Conservation (phyloP, 805 yeast genomes). For the Metschnikowia rubicola region DNA sequence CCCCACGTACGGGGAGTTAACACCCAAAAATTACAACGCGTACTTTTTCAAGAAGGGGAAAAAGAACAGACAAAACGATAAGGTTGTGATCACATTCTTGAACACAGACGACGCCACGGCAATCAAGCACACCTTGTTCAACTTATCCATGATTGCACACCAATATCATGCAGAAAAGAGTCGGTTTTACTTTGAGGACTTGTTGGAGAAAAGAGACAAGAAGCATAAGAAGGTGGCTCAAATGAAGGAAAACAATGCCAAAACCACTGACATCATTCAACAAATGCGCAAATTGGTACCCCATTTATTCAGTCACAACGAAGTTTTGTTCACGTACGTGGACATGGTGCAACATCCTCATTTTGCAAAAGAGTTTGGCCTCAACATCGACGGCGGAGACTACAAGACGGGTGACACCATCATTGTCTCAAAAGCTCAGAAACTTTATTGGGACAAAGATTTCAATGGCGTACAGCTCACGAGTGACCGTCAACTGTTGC, state of each 20-base stretch:
- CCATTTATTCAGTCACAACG: conserved; percentile 41
- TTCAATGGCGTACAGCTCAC: conserved; percentile 35
- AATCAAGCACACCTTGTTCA: conserved; percentile 33
- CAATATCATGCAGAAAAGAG: conserved; percentile 46
- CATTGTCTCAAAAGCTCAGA: conserved; percentile 45
- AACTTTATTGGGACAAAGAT: conserved; percentile 30
- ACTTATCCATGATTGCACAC: conserved; percentile 45
- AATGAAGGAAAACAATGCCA: conserved; percentile 43
- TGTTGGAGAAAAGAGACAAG: conserved; percentile 23
- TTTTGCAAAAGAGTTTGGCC: conserved; percentile 27
- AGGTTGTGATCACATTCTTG: conserved; percentile 48
- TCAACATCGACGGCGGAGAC: conserved; percentile 35
- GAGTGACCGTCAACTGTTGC: conserved; percentile 29
- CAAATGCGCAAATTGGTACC: conserved; percentile 51
- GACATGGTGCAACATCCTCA: conserved; percentile 42
- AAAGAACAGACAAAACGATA: conserved; percentile 27
- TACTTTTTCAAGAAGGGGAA: conserved; percentile 31
- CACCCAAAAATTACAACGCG: conserved; percentile 30
- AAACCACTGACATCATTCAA: conserved; percentile 40
- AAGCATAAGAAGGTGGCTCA: conserved; percentile 44
- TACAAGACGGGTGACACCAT: conserved; percentile 55
- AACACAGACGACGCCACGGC: conserved; percentile 36
- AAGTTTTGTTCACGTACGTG: conserved; percentile 46
- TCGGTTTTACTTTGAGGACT: conserved; percentile 35
- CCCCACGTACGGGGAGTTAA: conserved; percentile 54